Conservation (phyloP, 2,329 filamentous ascomycete genomes). For the Pseudopyrenochaeta lycopersici region DNA sequence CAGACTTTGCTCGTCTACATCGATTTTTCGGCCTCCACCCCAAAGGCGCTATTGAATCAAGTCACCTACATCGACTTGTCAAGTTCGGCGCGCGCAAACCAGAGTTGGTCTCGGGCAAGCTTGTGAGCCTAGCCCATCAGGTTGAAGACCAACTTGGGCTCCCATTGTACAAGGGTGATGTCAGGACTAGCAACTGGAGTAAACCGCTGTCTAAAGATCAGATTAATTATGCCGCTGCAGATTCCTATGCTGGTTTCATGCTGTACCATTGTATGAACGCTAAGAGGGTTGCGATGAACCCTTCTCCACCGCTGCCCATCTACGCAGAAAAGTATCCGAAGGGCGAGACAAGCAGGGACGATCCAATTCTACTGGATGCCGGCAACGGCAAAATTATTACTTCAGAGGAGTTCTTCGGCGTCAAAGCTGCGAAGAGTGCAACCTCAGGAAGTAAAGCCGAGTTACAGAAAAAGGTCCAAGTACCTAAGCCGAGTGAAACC, state of each 20-base stretch:
- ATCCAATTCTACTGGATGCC: slow-evolving; percentile 31
- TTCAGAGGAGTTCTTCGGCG: slow-evolving; percentile 32
- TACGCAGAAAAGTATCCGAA: slow-evolving; percentile 38
- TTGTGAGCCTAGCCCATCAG: slow-evolving; percentile 73
- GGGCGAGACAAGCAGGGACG: slow-evolving; percentile 14
- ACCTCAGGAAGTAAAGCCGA: slow-evolving; percentile 1
- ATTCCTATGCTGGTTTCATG: slow-evolving; percentile 84
- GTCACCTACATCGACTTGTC: slow-evolving; percentile 81
- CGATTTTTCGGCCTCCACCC: slow-evolving; percentile 72
- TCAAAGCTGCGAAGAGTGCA: slow-evolving; percentile 12
- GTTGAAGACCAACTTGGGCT: slow-evolving; percentile 75
- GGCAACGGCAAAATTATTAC: slow-evolving; percentile 26
- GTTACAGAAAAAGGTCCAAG: neutral
- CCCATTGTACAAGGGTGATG: slow-evolving; percentile 81
- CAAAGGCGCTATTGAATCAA: slow-evolving; percentile 79
- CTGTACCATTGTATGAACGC: slow-evolving; percentile 77
- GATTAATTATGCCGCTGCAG: slow-evolving; percentile 78
- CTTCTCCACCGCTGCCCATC: slow-evolving; percentile 32
- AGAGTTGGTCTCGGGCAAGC: slow-evolving; percentile 45
- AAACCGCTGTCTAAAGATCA: slow-evolving; percentile 69
- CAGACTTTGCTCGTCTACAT: slow-evolving; percentile 70
- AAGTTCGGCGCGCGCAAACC: slow-evolving; percentile 67
- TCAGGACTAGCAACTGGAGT: slow-evolving; percentile 81
- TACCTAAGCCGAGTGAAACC: slow-evolving; percentile 1
- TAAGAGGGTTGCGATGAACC: slow-evolving; percentile 61